Evolutionary conservation across 1,139 yeast species (phyloP).

Genomic region (Trichomonascaceae sp.): DNA sequence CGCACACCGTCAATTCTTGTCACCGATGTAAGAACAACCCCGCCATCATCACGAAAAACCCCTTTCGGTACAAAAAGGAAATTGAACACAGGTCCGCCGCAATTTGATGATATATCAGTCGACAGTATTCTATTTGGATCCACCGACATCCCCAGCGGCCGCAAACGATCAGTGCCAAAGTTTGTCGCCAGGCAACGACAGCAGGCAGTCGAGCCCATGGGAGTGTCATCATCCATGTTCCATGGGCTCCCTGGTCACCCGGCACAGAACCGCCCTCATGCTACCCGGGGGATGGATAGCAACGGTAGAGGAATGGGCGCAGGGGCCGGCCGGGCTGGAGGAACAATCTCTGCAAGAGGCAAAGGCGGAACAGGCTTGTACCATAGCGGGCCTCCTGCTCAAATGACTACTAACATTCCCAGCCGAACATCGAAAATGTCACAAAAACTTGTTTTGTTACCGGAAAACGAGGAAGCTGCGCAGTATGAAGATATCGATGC

Average conservation of each 20-base stretch:
- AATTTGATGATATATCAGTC: conserved; percentile 20
- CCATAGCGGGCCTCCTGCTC: conserved; percentile 10
- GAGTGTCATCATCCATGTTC: conserved; percentile 2
- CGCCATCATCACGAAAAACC: conserved; percentile 49
- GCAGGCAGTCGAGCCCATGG: conserved; percentile 2
- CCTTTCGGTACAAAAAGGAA: conserved; percentile 44
- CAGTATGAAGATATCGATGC: conserved; percentile 13
- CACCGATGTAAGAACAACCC: conserved; percentile 66
- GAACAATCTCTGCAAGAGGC: no score
- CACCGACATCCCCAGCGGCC: conserved; percentile 79
- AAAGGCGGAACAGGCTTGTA: neutral
- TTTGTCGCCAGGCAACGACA: conserved; percentile 3
- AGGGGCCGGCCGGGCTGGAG: neutral
- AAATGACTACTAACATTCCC: conserved; percentile 53
- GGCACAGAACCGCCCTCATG: conserved; percentile 3
- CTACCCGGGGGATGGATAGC: conserved; percentile 1
- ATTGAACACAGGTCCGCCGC: conserved; percentile 3
- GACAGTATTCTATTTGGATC: conserved; percentile 43
- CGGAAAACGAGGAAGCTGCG: conserved; percentile 39
- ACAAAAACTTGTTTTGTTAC: conserved; percentile 75
- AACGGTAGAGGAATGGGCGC: conserved; percentile 1
- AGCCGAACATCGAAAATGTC: conserved; percentile 79
- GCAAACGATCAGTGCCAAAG: conserved; percentile 28
- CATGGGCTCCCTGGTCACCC: conserved; percentile 3
- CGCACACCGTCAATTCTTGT: conserved; percentile 89